phyloP scores from a whole-genome alignment of 2,329 filamentous ascomycete genomes.

The Cercospora sojina region DNA sequence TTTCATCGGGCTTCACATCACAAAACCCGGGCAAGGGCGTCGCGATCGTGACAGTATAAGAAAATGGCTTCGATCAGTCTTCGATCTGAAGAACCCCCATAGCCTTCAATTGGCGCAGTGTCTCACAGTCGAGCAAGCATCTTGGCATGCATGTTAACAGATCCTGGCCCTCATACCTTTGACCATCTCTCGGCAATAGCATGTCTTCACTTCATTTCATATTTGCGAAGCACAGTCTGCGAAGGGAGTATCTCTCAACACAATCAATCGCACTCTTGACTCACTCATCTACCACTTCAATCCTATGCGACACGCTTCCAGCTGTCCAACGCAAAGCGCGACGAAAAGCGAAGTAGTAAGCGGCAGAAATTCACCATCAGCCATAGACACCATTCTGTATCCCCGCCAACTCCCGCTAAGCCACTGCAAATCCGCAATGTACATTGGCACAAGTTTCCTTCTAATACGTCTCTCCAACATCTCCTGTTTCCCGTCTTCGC shows the following conservation, averaged over 20 bases:
- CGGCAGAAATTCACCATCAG: neutral
- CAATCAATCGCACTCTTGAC: neutral
- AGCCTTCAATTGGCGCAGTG: neutral
- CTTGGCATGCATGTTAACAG: neutral
- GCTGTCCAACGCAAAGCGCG: neutral
- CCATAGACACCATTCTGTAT: neutral
- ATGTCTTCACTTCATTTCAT: neutral
- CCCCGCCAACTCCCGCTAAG: slow-evolving; percentile 8
- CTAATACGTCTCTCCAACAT: slow-evolving; percentile 40
- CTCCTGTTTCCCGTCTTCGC: slow-evolving; percentile 41
- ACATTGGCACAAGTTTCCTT: slow-evolving; percentile 6
- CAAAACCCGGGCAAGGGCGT: neutral
- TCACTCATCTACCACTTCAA: neutral
- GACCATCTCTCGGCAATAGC: neutral
- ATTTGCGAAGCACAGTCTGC: slow-evolving; percentile 9
- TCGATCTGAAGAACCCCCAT: neutral
- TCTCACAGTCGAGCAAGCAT: neutral
- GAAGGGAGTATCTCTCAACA: slow-evolving; percentile 18
- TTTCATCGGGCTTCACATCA: neutral
- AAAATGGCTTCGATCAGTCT: neutral
- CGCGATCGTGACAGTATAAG: slow-evolving; percentile 5
- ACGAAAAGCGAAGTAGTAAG: slow-evolving; percentile 1
- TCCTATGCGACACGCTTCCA: neutral
- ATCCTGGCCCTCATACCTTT: neutral
- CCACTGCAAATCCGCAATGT: slow-evolving; percentile 2